Conservation (phyloP, 2,329 filamentous ascomycete genomes). For the Sporothrix humicola region DNA sequence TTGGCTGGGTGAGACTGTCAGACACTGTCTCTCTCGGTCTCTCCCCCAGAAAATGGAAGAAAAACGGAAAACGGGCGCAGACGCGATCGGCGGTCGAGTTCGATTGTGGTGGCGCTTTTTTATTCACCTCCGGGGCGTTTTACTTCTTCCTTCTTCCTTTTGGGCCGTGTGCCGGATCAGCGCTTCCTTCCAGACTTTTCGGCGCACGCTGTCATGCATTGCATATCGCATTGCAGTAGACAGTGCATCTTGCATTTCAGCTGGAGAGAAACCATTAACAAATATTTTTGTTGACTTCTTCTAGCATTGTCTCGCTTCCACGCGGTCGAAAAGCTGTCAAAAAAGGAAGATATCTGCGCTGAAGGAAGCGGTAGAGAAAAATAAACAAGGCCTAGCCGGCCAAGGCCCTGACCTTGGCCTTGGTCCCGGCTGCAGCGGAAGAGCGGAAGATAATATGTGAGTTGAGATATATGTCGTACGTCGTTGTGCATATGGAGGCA, state of each 20-base stretch:
- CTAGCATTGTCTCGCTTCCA: background rate
- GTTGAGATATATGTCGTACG: background rate
- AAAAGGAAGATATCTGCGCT: background rate
- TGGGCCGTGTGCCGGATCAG: too few relatives aligned
- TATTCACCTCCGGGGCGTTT: background rate
- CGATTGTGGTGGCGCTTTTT: conserved; percentile 8
- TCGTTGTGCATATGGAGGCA: background rate
- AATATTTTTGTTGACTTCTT: background rate
- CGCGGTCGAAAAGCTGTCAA: background rate
- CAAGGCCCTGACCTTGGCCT: background rate
- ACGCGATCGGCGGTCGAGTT: background rate
- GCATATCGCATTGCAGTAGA: conserved; percentile 25
- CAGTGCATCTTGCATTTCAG: conserved; percentile 13
- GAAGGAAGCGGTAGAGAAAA: background rate
- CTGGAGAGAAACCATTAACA: background rate
- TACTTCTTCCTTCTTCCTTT: background rate
- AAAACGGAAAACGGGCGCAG: background rate
- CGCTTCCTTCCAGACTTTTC: background rate
- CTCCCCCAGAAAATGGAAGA: background rate
- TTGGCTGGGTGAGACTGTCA: too few relatives aligned
- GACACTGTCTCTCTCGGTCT: background rate
- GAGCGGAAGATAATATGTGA: background rate
- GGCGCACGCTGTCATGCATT: conserved; percentile 23
- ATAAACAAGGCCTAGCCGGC: background rate
- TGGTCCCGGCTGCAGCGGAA: background rate